A percentile compares a stretch with the other conserved stretches of the same genome.
Conservation (phyloP, 2,329 filamentous ascomycete species). For the Bipolaris gigantea region DNA sequence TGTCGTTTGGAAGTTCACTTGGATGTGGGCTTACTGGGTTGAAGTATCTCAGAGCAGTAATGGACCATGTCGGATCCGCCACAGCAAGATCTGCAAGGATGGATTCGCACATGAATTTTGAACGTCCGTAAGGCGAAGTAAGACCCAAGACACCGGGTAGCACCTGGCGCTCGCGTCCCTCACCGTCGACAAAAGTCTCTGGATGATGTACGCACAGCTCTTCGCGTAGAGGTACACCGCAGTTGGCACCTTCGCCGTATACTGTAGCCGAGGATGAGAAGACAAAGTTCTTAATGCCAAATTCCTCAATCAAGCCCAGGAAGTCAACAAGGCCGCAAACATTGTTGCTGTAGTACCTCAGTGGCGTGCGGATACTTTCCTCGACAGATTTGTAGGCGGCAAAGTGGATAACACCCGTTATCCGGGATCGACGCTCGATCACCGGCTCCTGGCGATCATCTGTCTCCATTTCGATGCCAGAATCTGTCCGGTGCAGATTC, state of each 20-base stretch:
- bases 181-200: constrained; percentile 49
- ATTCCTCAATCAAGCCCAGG: constrained; percentile 59
- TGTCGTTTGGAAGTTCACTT: background rate
- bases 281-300: constrained; percentile 66
- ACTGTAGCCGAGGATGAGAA: constrained; percentile 71
- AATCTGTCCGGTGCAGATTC: constrained; percentile 35
- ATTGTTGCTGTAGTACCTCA: constrained; percentile 70
- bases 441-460: constrained; percentile 26
- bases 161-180: constrained; percentile 48
- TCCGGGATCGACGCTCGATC: constrained; percentile 50
- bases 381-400: constrained; percentile 68
- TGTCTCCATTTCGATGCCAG: constrained; percentile 35
- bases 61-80: constrained; percentile 64
- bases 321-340: constrained; percentile 65
- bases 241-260: constrained; percentile 55
- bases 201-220: constrained; percentile 58
- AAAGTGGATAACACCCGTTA: constrained; percentile 69
- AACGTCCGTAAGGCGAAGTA: constrained; percentile 67
- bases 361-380: constrained; percentile 62
- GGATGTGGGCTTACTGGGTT: constrained; percentile 54
- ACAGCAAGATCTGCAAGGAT: constrained; percentile 64
- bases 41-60: constrained; percentile 67
- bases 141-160: constrained; percentile 59
- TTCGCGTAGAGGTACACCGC: constrained; percentile 57
- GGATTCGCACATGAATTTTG: constrained; percentile 69